phyloP scores from a whole-genome alignment of 208 protist species.

The Acanthamoeba sp. region DNA sequence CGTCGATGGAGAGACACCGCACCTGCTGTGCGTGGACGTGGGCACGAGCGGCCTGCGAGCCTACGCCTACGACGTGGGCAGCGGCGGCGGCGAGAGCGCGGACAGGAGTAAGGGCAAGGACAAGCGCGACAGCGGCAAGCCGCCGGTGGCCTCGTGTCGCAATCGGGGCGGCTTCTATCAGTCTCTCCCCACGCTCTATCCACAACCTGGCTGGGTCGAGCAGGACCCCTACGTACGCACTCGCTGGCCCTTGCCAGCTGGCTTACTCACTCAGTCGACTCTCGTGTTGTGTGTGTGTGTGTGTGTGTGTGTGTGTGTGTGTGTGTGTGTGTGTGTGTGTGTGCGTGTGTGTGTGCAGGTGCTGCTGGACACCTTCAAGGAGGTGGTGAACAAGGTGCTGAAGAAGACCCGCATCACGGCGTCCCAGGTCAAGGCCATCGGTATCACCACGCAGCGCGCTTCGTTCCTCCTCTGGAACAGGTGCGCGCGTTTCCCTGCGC shows the following conservation, averaged over 20 bases:
- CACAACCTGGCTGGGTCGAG: conserved; percentile 65
- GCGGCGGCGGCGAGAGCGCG: background rate
- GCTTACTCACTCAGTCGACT: too few species aligned
- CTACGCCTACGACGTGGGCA: conserved; percentile 61
- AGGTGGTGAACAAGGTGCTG: conserved; percentile 42
- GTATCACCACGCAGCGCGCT: conserved; percentile 63
- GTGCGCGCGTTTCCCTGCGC: background rate
- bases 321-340: background rate
- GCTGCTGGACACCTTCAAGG: conserved; percentile 45
- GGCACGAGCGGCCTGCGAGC: conserved; percentile 59
- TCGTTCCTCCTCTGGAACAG: conserved; percentile 73
- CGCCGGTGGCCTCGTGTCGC: background rate
- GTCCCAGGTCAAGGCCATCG: conserved; percentile 47
- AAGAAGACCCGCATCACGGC: background rate
- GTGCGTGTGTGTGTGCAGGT: background rate
- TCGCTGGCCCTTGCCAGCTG: too few species aligned
- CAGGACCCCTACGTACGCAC: conserved; percentile 65
- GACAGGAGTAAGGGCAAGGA: background rate
- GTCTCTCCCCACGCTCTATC: conserved; percentile 63
- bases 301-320: background rate
- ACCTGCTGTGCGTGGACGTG: conserved; percentile 68
- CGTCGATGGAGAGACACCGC: conserved; percentile 36
- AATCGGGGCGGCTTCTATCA: conserved; percentile 63
- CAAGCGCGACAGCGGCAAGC: background rate
- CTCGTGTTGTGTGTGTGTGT: background rate